Base-by-base conservation (phyloP, 2,329 filamentous ascomycete species). In the Diplodia seriata region DNA sequence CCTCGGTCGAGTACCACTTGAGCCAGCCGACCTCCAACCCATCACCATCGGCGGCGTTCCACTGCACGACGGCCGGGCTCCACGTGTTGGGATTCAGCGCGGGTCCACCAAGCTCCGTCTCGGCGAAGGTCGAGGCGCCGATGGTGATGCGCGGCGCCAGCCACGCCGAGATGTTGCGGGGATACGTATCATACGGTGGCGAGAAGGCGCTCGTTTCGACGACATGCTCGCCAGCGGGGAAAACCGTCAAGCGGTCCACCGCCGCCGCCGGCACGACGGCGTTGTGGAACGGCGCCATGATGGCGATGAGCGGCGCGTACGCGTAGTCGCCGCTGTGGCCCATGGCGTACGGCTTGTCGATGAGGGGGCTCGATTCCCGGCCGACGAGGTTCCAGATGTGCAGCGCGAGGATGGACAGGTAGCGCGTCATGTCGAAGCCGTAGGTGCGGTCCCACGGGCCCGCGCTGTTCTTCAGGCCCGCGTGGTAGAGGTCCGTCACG, bases 361-460 rank as follows among this genome's bases (percentile, higher is more conserved):
- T 47, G 12, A 66, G 50, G 2, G 64, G 64, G 15, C 38, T 49
- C 20, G 29, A 31, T 3, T 50, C 53, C 26, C 64, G 53, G 9
- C 86, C 86, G 5, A 86, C 78, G 4, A 88, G 69, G 0, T 84
- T 82, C 87, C 87, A 89, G 69, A 89, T 81, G 76, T 86, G 86
- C 15, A 86, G 74, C 0, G 84, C 84, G 74, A 89, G 83, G 59
- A 89, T 81, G 64, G 85, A 85, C 4, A 89, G 74, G 71, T 89
- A 89, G 7, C 82, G 78, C 66, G 87, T 88, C 87, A 89, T 88
- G 69, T 90, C 87, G 68, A 84, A 89, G 0, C 87, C 87, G 70
- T 90, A 90, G 0, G 83, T 80, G 0, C 88, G 83, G 74, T 90
- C 88, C 87, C 87, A 90, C 0, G 88, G 88, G 0, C 87, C 88